A percentile compares a stretch with the other conserved stretches of the same genome.
These are phyloP conservation scores for Pholiota conissans DNA, from an alignment of 768 basidiomycete species.

Conservation along the genomic window DNA sequence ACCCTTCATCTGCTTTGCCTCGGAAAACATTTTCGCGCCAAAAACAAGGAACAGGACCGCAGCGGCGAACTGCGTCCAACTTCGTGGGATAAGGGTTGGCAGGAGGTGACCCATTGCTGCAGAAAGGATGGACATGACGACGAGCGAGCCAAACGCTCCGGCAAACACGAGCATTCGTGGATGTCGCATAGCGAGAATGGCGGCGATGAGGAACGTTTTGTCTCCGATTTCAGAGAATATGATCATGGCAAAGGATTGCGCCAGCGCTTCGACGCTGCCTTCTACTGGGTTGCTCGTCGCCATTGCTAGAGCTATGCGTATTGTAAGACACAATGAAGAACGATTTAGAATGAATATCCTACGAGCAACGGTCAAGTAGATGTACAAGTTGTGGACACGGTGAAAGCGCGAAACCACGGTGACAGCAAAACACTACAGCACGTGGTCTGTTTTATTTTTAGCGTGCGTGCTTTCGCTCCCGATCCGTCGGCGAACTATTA, in stretches of 20 bases:
- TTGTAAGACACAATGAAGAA: background rate
- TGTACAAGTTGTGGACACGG: too few species aligned
- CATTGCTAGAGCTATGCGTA: background rate
- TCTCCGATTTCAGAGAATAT: constrained; percentile 93
- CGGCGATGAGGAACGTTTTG: constrained; percentile 90
- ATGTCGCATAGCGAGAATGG: constrained; percentile 90
- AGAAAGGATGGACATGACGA: constrained; percentile 92
- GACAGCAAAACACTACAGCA: background rate
- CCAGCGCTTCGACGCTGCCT: constrained; percentile 52
- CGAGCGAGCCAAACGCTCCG: constrained; percentile 85
- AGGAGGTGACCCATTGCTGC: constrained; percentile 93
- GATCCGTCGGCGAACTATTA: too few species aligned
- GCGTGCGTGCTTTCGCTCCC: background rate
- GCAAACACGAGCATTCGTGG: constrained; percentile 82
- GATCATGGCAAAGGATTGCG: constrained; percentile 87
- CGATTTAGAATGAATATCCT: background rate
- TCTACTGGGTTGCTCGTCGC: constrained; percentile 15
- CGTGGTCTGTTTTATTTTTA: background rate
- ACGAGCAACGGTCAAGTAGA: background rate
- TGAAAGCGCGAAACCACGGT: background rate
- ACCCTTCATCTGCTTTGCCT: constrained; percentile 76
- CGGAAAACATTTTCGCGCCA: constrained; percentile 85
- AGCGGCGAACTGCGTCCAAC: constrained; percentile 71
- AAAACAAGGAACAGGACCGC: constrained; percentile 87
- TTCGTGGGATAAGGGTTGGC: constrained; percentile 75